Percentiles rank a stretch among this genome's conserved stretches.
phyloP scores from a whole-genome alignment of 768 basidiomycete genomes.

The Tulasnella sp. region DNA sequence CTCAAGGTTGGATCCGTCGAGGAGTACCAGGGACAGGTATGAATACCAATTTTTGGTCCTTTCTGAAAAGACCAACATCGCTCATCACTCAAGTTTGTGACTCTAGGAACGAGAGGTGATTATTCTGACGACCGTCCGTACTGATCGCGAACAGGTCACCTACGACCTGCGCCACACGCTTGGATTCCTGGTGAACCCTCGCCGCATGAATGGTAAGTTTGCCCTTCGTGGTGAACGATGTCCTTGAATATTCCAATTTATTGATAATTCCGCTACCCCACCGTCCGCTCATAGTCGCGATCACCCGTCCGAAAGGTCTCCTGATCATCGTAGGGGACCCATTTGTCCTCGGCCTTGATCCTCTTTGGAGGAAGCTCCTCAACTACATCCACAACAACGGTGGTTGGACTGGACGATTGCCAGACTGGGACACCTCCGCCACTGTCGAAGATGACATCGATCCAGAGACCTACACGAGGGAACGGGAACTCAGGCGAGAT shows the following conservation, averaged over 20 bases:
- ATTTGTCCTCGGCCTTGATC: slow-evolving; percentile 43
- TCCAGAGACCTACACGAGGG: neutral
- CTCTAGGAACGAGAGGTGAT: slow-evolving; percentile 6
- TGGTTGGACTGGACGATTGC: slow-evolving; percentile 39
- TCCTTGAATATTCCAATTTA: too few relatives aligned
- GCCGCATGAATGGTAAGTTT: slow-evolving; percentile 6
- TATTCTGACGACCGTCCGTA: slow-evolving; percentile 1
- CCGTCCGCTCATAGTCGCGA: too few relatives aligned
- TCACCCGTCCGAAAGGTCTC: slow-evolving; percentile 54
- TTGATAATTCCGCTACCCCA: too few relatives aligned
- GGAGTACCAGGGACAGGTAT: slow-evolving; percentile 1
- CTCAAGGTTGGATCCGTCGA: slow-evolving; percentile 7
- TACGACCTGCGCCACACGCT: neutral
- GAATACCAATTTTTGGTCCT: neutral
- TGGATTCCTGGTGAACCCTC: slow-evolving; percentile 13
- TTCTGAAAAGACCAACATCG: neutral
- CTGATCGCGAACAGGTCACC: neutral
- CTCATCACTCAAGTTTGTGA: neutral
- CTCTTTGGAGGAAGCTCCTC: slow-evolving; percentile 48
- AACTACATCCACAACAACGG: slow-evolving; percentile 40
- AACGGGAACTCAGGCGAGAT: neutral
- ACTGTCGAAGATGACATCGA: neutral
- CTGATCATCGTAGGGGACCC: slow-evolving; percentile 56
- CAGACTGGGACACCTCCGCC: slow-evolving; percentile 8
- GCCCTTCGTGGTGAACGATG: too few relatives aligned